These are phyloP conservation scores for Globisporangium lucens DNA, from an alignment of 352 stramenopile genomes.

Conservation along the genomic window DNA sequence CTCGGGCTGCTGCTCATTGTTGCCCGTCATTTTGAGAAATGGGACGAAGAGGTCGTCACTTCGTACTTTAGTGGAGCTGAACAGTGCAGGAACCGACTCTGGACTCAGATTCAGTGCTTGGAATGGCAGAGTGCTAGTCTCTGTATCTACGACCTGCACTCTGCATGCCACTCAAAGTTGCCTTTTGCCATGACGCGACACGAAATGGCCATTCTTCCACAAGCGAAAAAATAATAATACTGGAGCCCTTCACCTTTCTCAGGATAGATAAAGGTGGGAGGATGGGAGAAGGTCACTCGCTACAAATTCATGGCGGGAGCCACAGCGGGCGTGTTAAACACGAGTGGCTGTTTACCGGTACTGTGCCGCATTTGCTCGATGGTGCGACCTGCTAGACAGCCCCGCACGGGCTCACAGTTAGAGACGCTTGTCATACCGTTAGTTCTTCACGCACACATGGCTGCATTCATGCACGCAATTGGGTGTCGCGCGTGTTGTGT, in stretches of 20 bases:
- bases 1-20: neutral
- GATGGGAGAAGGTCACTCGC: neutral
- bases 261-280: neutral
- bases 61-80: conserved; percentile 8
- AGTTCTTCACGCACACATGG: neutral
- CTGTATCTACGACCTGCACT: conserved; percentile 6
- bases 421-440: neutral
- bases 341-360: neutral
- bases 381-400: neutral
- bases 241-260: neutral
- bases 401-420: neutral
- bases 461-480: neutral
- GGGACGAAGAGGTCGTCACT: neutral
- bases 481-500: neutral
- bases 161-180: conserved; percentile 7
- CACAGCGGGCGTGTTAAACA: neutral
- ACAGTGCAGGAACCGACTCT: neutral
- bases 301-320: neutral
- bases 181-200: conserved; percentile 2
- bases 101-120: conserved; percentile 3
- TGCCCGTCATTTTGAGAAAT: conserved; percentile 4
- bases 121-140: neutral
- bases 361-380: neutral
- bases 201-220: neutral
- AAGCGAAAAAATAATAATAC: neutral